Evolutionary conservation across 345 rosid species (phyloP).

Genomic region (Mangifera indica): DNA sequence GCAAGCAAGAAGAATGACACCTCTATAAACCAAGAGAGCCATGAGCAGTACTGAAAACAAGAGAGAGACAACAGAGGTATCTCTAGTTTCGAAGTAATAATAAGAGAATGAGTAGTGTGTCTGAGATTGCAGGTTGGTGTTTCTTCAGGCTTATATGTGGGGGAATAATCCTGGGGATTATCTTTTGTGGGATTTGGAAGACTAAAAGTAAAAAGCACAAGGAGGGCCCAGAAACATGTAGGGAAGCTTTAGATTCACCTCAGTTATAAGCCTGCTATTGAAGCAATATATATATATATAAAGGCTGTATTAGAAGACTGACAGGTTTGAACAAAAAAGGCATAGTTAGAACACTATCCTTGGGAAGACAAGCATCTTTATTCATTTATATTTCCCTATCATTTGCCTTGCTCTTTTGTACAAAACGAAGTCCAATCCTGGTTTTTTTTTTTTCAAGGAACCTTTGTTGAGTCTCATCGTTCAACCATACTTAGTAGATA

Average conservation of each 20-base stretch:
- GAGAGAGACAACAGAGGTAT: slow-evolving; percentile 9
- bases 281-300: slow-evolving; percentile 33
- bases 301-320: slow-evolving; percentile 62
- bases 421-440: slow-evolving; percentile 27
- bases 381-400: slow-evolving; percentile 32
- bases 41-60: slow-evolving; percentile 24
- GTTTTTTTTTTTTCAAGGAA: no score
- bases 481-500: no score
- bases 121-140: slow-evolving; percentile 19
- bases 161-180: slow-evolving; percentile 25
- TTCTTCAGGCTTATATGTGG: slow-evolving; percentile 29
- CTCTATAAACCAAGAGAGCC: slow-evolving; percentile 34
- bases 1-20: slow-evolving; percentile 41
- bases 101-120: slow-evolving; percentile 15
- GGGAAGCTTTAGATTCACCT: slow-evolving; percentile 51
- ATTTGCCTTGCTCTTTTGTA: slow-evolving; percentile 37
- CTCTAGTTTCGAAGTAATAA: slow-evolving; percentile 16
- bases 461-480: no score
- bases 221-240: slow-evolving; percentile 41
- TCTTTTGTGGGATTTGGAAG: slow-evolving; percentile 39
- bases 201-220: slow-evolving; percentile 32
- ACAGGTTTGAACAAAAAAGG: slow-evolving; percentile 82
- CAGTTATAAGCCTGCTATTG: slow-evolving; percentile 46
- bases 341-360: slow-evolving; percentile 52
- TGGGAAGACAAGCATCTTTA: slow-evolving; percentile 75